These are phyloP conservation scores for Sarocladiaceae sp. DNA, from an alignment of 2,329 filamentous ascomycete species.

Conservation along the genomic window DNA sequence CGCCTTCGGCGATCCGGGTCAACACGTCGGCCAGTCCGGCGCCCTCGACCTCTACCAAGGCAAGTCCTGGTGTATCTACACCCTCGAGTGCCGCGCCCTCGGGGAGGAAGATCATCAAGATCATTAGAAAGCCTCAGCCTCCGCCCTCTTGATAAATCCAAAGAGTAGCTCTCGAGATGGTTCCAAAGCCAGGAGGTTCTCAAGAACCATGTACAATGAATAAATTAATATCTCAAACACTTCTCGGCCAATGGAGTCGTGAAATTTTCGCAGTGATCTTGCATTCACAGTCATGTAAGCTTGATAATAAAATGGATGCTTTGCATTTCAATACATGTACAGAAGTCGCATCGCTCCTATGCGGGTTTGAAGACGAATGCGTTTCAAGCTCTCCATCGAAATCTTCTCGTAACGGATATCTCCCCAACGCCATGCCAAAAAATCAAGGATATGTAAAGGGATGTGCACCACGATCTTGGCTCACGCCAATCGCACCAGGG, in stretches of 20 bases:
- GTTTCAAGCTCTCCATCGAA: not conserved
- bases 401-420: not conserved
- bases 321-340: not conserved
- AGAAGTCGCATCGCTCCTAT: not conserved
- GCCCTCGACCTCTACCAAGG: not conserved
- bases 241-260: no score
- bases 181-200: no score
- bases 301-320: no score
- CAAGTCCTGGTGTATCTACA: not conserved
- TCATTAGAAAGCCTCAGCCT: conserved; percentile 5
- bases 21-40: conserved; percentile 5
- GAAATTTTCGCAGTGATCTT: no score
- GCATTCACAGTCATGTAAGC: no score
- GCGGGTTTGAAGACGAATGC: not conserved
- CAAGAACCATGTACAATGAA: no score
- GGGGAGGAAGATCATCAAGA: conserved; percentile 2
- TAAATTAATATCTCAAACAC: no score
- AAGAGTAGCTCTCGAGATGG: no score
- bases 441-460: not conserved
- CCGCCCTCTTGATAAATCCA: not conserved
- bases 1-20: not conserved
- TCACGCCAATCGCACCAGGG: not conserved
- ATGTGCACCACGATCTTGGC: not conserved
- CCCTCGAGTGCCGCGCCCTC: not conserved
- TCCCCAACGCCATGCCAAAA: conserved; percentile 6